These are phyloP conservation scores for Alternaria brassicicola DNA, from an alignment of 2,329 filamentous ascomycete genomes.

Conservation along the genomic window DNA sequence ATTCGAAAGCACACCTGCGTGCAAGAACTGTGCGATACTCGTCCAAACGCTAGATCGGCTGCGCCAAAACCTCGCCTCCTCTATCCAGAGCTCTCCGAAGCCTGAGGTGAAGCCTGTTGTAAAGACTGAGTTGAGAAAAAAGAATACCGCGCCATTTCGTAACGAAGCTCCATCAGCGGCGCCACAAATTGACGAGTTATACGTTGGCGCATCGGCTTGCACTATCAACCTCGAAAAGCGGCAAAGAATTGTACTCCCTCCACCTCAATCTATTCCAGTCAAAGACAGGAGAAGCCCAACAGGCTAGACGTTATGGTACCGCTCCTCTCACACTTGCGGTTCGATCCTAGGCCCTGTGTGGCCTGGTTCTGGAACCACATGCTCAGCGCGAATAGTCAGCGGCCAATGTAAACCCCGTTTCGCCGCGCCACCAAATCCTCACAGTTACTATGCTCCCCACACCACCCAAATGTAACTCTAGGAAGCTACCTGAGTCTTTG, in stretches of 20 bases:
- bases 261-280: background rate
- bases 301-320: background rate
- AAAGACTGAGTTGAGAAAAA: background rate
- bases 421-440: background rate
- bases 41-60: slow-evolving; percentile 31
- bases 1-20: slow-evolving; percentile 3
- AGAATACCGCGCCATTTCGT: background rate
- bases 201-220: background rate
- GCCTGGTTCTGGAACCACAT: background rate
- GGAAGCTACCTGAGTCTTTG: background rate
- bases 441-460: background rate
- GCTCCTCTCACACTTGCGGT: background rate
- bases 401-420: background rate
- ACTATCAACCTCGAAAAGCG: background rate
- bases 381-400: background rate
- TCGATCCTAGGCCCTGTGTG: background rate
- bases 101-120: background rate
- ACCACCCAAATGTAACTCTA: background rate
- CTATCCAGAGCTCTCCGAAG: background rate
- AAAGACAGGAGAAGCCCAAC: background rate
- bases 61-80: slow-evolving; percentile 22
- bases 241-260: background rate
- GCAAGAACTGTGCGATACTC: slow-evolving; percentile 35
- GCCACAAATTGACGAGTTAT: background rate
- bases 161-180: background rate